Base-by-base conservation (phyloP, 164 flowering plant species). In the Euptelea pleiosperma region DNA sequence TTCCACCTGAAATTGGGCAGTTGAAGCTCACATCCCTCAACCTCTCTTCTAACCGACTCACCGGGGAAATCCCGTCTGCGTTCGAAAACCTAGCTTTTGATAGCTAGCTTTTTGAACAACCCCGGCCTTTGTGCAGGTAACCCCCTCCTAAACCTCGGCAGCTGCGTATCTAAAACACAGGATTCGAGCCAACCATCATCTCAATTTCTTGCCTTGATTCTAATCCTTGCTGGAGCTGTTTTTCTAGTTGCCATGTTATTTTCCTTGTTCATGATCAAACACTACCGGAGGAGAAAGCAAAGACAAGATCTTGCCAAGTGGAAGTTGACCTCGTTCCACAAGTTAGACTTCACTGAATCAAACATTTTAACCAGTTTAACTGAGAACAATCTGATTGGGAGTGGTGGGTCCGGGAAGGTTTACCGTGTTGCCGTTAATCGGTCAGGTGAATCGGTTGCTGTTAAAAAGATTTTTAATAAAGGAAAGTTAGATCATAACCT, bases 351-450 rank as follows among this genome's bases (percentile, higher is more conserved):
- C 70, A 70, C 75, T 7, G 82, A 86, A 47, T 58, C 58, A 4
- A 66, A 55, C 47, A 73, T 89, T 7, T 21, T 81, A 29, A 65
- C 81, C 0, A 70, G 77, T 6, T 52, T 89, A 73, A 70, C 69
- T 0, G 91, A 84, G 1, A 47, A 42, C 35, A 81, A 81, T 55
- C 14, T 76, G 57, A 79, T 89, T 6, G 96, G 91, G 16, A 74
- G 78, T 47, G 96, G 96, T 0, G 92, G 92, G 0, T 79, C 87
- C 3, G 96, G 96, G 26, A 73, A 77, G 44, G 90, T 89, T 0
- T 89, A 81, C 66, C 68, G 72, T 18, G 57, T 82, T 10, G 12
- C 64, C 3, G 21, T 67, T 6, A 63, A 65, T 36, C 26, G 62
- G 0, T 1, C 67, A 0, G 82, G 77, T 2, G 79, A 76, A 9